phyloP scores from a whole-genome alignment of 192 early-diverging fungal genomes.

The Phlyctochytrium planicorne region DNA sequence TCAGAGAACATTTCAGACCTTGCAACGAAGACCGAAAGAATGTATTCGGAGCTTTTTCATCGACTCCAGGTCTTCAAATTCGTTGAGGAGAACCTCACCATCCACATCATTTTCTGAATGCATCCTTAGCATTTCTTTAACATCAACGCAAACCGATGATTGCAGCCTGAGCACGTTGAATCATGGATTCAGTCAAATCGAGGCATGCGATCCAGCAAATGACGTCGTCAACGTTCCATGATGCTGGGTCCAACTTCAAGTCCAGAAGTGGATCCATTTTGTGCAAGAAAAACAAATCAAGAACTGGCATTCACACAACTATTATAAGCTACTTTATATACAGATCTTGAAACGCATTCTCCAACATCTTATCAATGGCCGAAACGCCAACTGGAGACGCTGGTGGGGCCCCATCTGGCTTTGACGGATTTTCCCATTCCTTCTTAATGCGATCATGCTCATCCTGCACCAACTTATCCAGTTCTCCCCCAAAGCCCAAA shows the following conservation, averaged over 20 bases:
- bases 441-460: conserved; percentile 18
- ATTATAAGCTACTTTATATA: no score
- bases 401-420: background rate
- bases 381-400: background rate
- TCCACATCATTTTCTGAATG: conserved; percentile 2
- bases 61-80: background rate
- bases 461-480: conserved; percentile 20
- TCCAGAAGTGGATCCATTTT: no score
- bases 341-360: conserved; percentile 3
- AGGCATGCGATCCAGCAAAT: no score
- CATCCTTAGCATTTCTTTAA: no score
- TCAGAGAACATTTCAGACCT: background rate
- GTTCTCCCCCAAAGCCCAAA: conserved; percentile 68
- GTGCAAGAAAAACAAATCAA: no score
- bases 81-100: background rate
- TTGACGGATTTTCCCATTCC: background rate
- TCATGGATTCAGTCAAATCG: no score
- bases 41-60: background rate
- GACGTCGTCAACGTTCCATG: no score
- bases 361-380: conserved; percentile 1
- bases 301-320: no score
- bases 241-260: no score
- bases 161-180: no score
- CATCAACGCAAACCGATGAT: no score
- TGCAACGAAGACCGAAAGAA: background rate